A percentile compares a stretch with the other conserved stretches of the same genome.
phyloP scores from a whole-genome alignment of 2,329 filamentous ascomycete species.

The Basipetospora chlamydospora region DNA sequence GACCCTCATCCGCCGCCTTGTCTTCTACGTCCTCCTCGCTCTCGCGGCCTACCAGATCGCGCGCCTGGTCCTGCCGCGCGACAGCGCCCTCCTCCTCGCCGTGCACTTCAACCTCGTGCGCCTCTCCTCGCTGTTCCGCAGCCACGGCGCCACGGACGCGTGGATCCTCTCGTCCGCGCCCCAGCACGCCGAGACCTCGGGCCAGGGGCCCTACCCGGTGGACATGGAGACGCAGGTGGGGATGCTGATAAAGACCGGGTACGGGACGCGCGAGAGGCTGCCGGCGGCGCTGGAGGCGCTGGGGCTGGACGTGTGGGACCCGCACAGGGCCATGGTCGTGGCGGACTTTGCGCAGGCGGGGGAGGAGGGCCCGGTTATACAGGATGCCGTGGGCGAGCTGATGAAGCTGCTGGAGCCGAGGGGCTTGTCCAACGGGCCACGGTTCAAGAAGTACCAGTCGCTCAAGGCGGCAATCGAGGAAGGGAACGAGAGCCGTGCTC shows the following conservation, averaged over 20 bases:
- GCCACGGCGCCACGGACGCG: slow-evolving; percentile 20
- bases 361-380: slow-evolving; percentile 12
- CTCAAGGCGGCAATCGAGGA: slow-evolving; percentile 23
- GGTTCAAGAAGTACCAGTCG: slow-evolving; percentile 24
- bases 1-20: slow-evolving; percentile 6
- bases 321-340: slow-evolving; percentile 27
- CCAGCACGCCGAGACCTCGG: too few relatives aligned
- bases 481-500: slow-evolving; percentile 23
- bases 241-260: slow-evolving; percentile 40
- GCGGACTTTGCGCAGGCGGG: slow-evolving; percentile 21
- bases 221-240: slow-evolving; percentile 31
- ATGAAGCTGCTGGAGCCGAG: neutral
- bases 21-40: slow-evolving; percentile 3
- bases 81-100: slow-evolving; percentile 8
- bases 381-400: slow-evolving; percentile 22
- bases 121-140: slow-evolving; percentile 16
- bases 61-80: slow-evolving; percentile 7
- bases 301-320: slow-evolving; percentile 14
- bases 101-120: slow-evolving; percentile 12
- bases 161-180: slow-evolving; percentile 23
- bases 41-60: slow-evolving; percentile 5
- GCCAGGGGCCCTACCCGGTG: slow-evolving; percentile 27
- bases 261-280: slow-evolving; percentile 35
- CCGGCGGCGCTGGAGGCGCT: slow-evolving; percentile 31
- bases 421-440: slow-evolving; percentile 13